phyloP scores from a whole-genome alignment of 2,329 filamentous ascomycete genomes.

The Tolypocladium amazonense region DNA sequence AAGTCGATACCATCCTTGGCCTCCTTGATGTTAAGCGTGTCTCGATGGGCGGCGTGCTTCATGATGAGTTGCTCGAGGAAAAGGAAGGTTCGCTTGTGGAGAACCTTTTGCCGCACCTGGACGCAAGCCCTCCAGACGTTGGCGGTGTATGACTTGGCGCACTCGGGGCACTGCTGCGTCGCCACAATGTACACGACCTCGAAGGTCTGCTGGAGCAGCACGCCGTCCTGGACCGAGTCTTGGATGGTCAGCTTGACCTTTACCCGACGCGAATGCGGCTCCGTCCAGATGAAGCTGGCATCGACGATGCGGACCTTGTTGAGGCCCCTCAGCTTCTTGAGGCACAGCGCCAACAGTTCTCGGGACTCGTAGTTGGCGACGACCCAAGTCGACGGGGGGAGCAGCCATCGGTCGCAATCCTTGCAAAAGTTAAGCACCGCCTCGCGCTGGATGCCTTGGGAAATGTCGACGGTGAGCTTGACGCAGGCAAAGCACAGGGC shows the following conservation, averaged over 20 bases:
- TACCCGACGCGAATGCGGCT: slow-evolving; percentile 85
- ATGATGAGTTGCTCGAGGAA: slow-evolving; percentile 87
- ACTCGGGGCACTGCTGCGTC: slow-evolving; percentile 90
- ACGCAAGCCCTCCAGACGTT: slow-evolving; percentile 92
- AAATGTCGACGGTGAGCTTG: slow-evolving; percentile 89
- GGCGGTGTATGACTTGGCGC: slow-evolving; percentile 89
- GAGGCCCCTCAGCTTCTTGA: slow-evolving; percentile 77
- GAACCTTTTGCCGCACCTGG: slow-evolving; percentile 93
- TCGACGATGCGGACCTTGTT: slow-evolving; percentile 91
- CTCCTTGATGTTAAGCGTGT: slow-evolving; percentile 98
- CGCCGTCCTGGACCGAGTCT: slow-evolving; percentile 50
- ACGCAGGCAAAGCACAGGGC: slow-evolving; percentile 95
- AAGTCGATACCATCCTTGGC: slow-evolving; percentile 94
- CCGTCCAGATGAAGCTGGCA: slow-evolving; percentile 95
- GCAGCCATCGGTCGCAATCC: slow-evolving; percentile 90
- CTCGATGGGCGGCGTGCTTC: slow-evolving; percentile 82
- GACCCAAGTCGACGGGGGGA: slow-evolving; percentile 79
- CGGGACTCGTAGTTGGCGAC: slow-evolving; percentile 77
- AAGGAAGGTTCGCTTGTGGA: slow-evolving; percentile 71
- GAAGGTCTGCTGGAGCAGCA: slow-evolving; percentile 80
- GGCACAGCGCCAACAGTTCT: slow-evolving; percentile 83
- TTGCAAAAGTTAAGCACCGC: slow-evolving; percentile 82
- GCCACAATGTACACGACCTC: slow-evolving; percentile 89
- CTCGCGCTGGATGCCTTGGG: slow-evolving; percentile 82
- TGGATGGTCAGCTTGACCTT: slow-evolving; percentile 96